Evolutionary conservation across 257 asterid genomes (phyloP), one percentile per base, ranked within the genome.

Genomic region (Nicotiana undulata): DNA sequence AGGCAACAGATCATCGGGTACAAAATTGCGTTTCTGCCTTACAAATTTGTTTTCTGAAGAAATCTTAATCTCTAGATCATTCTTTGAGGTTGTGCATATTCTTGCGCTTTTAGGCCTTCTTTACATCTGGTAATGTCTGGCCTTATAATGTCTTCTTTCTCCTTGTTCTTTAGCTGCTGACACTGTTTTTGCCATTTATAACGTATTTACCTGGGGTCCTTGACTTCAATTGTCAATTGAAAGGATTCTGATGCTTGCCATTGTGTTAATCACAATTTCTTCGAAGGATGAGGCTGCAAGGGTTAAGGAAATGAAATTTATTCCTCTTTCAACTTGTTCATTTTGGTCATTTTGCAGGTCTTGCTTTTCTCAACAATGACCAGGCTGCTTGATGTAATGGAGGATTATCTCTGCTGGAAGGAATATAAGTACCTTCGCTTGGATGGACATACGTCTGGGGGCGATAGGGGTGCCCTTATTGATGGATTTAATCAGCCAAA

Each of bases 1-100:
- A 96, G 93, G 98, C 97, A 82, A 96, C 99, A 82, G 98, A 94
- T 85, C 99, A 96, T 86, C 96, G 99, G 94, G 99, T 96, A 88
- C 77, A 86, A 63, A 31, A 31, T 75, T 61, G 70, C 53, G 3
- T 37, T 49, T 32, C 15, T 34, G 55, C 59, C 40, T 75, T 75
- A 28, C 63, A 49, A 26, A 24, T 3, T 74, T 59, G 8, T 76
- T 67, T 82, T 76, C 52, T 77, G 60, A 8, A 24, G 60, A 72
- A 74, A 74, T 74, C 16, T 74, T 74, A 26, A 24, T 74, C 15
- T 24, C 61, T 24, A 74, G 61, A 74, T 49, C 61, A 15, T 44
- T 46, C 79, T 74, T 49, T 26, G 61, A 49, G 61, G 61, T 15
- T 26, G 26, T 74, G 44, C 24, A 16, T 49, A 74, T 26, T 70